Evolutionary conservation across 768 basidiomycete species (phyloP), one percentile per base, ranked within the genome.

Genomic region (Floccularia luteovirens): DNA sequence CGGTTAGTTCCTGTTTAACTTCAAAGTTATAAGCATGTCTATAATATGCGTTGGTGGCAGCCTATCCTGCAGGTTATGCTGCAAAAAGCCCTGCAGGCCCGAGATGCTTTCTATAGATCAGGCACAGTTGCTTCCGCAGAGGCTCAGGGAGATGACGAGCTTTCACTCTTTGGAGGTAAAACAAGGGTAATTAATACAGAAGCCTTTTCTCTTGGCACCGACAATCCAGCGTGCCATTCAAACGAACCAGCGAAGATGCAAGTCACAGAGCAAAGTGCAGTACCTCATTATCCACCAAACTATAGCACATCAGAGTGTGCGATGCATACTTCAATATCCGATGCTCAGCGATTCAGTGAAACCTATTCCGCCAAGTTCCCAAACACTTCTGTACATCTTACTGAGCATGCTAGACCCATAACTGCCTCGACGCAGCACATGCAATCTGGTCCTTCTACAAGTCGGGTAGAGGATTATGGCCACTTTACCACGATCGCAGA

Each of bases 51-150:
- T 23, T n/a, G 31, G 6, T 24, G 24, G 20, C 41, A 76, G 74
- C 67, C 70, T 21, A 61, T 75, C 11, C 44, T 76, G 21, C 55
- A 71, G 41, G 54, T 53, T 12, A 66, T 76, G 64, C 60, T 64
- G 13, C 50, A 61, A 17, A 71, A 70, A 49, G 69, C 71, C 8
- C 50, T 51, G 38, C 49, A 62, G 27, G 62, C 60, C 19, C 53
- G 48, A 19, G 48, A 53, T 28, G 39, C 23, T 31, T 45, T 49
- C 31, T 33, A 35, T 11, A 49, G 51, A 14, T 39, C 38, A 24
- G 19, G 23, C 21, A 20, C 13, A n/a, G 3, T 24, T 8, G 2
- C 43, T 2, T 46, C 49, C 21, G 21, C 45, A 10, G 19, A 41
- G 24, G 39, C 25, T 20, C 38, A 38, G 4, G 45, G 47, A 11